Evolutionary conservation across 495 filamentous ascomycete species (phyloP).

Genomic region (Haplographium delicatum): DNA sequence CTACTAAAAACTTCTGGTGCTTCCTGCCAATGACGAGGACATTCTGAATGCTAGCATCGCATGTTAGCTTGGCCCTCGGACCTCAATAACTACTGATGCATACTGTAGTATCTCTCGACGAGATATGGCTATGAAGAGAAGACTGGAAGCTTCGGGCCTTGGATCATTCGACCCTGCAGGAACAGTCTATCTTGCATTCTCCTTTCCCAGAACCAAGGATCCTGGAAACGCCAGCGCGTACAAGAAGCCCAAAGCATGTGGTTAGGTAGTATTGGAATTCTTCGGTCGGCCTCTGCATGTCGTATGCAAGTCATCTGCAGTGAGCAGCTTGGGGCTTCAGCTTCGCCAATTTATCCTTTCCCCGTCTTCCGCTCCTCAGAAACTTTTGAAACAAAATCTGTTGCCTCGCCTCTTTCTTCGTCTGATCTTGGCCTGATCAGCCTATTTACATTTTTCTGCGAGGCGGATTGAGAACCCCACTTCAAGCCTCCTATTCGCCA

Average conservation of each 20-base stretch:
- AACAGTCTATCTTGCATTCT: neutral
- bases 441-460: neutral
- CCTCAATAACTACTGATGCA: no score
- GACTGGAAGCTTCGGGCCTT: neutral
- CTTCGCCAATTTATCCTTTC: neutral
- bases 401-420: constrained; percentile 5
- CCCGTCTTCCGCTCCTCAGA: neutral
- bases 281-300: constrained; percentile 2
- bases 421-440: constrained; percentile 10
- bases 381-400: constrained; percentile 14
- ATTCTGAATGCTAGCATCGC: no score
- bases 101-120: no score
- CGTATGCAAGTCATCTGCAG: constrained; percentile 13
- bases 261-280: neutral
- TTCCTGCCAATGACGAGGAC: no score
- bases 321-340: neutral
- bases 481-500: no score
- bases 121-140: no score
- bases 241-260: neutral
- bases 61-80: no score
- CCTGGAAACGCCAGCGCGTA: neutral
- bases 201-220: constrained; percentile 3
- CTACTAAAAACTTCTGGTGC: no score
- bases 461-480: no score
- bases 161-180: neutral